A percentile compares a stretch with the other conserved stretches of the same genome.
These are phyloP conservation scores for Lipomyces spencermartinsiae DNA, from an alignment of 805 yeast genomes.

Conservation along the genomic window DNA sequence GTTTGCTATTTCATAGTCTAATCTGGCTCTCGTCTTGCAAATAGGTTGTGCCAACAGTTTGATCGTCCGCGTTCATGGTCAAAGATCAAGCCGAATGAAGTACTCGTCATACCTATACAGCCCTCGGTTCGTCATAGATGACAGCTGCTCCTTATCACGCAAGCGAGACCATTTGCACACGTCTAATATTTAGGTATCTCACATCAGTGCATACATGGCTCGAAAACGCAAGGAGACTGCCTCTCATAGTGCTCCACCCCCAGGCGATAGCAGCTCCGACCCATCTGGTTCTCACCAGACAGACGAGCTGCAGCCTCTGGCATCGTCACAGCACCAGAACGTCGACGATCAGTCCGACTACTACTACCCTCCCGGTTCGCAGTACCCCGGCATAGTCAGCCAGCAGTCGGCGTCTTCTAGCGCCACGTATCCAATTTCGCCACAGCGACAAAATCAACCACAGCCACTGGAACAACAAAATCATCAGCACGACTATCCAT, in stretches of 20 bases:
- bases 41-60: neutral
- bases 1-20: no score
- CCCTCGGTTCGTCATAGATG: neutral
- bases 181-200: neutral
- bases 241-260: neutral
- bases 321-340: neutral
- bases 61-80: no score
- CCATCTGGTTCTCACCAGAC: neutral
- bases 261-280: neutral
- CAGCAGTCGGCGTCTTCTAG: neutral
- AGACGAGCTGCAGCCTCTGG: neutral
- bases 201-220: neutral
- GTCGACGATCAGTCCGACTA: neutral
- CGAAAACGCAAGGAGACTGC: neutral
- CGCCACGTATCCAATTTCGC: neutral
- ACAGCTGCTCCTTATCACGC: no score
- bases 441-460: slow-evolving; percentile 7
- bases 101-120: neutral
- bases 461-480: slow-evolving; percentile 7
- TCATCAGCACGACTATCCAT: neutral
- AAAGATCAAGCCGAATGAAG: neutral
- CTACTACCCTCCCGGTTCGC: neutral
- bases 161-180: no score
- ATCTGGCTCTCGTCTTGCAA: neutral
- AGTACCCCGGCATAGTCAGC: slow-evolving; percentile 12